phyloP scores from a whole-genome alignment of 768 basidiomycete genomes.

The Cystofilobasidium macerans region DNA sequence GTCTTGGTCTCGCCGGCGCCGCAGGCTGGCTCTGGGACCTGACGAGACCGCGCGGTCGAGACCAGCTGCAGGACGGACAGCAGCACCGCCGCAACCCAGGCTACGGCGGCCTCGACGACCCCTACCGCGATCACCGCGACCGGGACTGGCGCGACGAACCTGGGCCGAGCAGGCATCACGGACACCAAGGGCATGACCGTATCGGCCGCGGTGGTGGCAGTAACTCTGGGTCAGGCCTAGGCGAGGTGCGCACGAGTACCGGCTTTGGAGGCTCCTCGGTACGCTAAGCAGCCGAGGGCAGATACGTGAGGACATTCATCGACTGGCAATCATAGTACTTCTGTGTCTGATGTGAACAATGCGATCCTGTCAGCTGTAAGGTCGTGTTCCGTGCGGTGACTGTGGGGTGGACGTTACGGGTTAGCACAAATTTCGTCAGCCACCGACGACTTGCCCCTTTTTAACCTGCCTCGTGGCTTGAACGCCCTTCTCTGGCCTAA shows the following conservation, averaged over 20 bases:
- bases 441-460: no score
- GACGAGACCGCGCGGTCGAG: neutral
- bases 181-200: neutral
- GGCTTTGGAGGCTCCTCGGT: neutral
- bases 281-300: neutral
- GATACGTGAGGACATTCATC: no score
- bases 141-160: neutral
- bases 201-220: no score
- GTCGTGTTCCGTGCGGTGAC: no score
- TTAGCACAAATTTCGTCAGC: no score
- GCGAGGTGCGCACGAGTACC: neutral
- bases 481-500: no score
- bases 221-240: neutral
- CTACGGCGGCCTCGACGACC: slow-evolving; percentile 7
- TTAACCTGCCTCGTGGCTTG: no score
- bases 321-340: no score
- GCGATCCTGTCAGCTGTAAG: no score
- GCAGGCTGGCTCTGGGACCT: slow-evolving; percentile 1
- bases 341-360: no score
- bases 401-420: no score
- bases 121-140: neutral
- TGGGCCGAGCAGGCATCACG: slow-evolving; percentile 9
- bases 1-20: slow-evolving; percentile 8
- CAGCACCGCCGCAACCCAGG: neutral
- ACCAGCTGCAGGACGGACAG: neutral